Base-by-base conservation (phyloP, 768 basidiomycete species). In the Lentinula sp. region DNA sequence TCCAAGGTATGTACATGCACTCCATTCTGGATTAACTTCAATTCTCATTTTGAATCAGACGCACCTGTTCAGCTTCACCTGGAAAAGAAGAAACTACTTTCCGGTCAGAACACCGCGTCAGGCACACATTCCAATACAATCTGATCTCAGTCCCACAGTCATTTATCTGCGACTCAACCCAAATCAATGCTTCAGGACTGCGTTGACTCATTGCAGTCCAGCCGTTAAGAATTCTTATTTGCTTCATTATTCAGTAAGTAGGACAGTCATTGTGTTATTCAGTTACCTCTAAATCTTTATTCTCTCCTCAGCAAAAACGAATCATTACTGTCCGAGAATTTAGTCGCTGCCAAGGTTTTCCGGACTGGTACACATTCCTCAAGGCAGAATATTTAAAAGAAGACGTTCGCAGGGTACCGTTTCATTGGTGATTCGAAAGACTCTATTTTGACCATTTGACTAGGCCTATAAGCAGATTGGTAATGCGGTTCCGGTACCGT, bases 401-500 rank as follows among this genome's bases (percentile, higher is more conserved):
- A 4, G 28, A 48, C 15, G 28, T 42, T 45, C 20, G 57, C 20
- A 42, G 65, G 83, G 1, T 65, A 73, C 12, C 12, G 86, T 89
- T 63, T 61, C 62, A 83, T 76, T 13, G 7, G 43, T 36, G 23
- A 37, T 28, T 28, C 28, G 4, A 28, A 28, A 28, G 37, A 32
- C 23, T 59, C 36, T 48, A 36, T 23, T 48, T 41, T 32, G 52
- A 33, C 60, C 37, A n/a, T 12, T 23, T 48, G 60, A 4, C 59
- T 63, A 92, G 90, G 86, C 87, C 84, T 76, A 85, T 60, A 76
- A 81, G 53, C 90, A 91, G 64, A 91, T 92, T 49, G 91, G 90
- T 0, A 92, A 92, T 66, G 90, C 89, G 2, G 90, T 91, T 6
- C 88, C 90, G 2, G 78, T 90, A 7, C 85, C 86, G 2, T 76